Base-by-base conservation (phyloP, 192 early-diverging fungal genomes). In the Coemansia sp. region DNA sequence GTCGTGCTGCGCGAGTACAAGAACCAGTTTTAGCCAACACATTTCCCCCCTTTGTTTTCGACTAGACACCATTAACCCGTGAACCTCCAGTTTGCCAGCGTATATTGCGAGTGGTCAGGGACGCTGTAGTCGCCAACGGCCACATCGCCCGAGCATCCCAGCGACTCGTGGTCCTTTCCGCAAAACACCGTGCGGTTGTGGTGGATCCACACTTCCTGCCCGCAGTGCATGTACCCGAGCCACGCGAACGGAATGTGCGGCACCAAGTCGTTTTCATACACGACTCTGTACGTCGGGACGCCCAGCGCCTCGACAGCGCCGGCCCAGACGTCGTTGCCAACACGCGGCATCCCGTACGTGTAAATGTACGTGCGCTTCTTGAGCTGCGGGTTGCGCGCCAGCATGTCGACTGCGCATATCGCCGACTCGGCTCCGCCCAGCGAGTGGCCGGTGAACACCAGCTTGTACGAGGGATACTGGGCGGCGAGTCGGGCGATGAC, bases 1-100 rank as follows among this genome's bases (percentile, higher is more conserved):
- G 89, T 90, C 22, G 85, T 89, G 21, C 51, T 84, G 44, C 82
- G 80, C 67, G 81, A 83, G 65, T 83, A 83, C 64, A 72, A 69
- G 57, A 74, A 72, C 25, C 53, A 63, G 60, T 53, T 53, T 11
- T 51, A 62, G 45, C 10, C 38, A 14, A n/a, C n/a, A n/a, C n/a
- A n/a, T n/a, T 43, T 56, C 14, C 11, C 23, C 18, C 18, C 30
- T 6, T 30, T 14, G n/a, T 30, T 16, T 47, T 2, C 1, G 1
- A 7, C 45, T 10, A n/a, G 40, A 12, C 24, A 6, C n/a, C 14
- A 18, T 46, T 40, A 56, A 6, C 56, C 29, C 2, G 33, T 38
- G 38, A 77, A 71, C 33, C 22, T 32, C 75, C 75, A 78, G 58
- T 55, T 45, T 3, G 61, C 61, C 21, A 45, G 49, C 12, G 75